Base-by-base conservation (phyloP, 495 filamentous ascomycete species). In the Hyphodiscus hymeniophilus region DNA sequence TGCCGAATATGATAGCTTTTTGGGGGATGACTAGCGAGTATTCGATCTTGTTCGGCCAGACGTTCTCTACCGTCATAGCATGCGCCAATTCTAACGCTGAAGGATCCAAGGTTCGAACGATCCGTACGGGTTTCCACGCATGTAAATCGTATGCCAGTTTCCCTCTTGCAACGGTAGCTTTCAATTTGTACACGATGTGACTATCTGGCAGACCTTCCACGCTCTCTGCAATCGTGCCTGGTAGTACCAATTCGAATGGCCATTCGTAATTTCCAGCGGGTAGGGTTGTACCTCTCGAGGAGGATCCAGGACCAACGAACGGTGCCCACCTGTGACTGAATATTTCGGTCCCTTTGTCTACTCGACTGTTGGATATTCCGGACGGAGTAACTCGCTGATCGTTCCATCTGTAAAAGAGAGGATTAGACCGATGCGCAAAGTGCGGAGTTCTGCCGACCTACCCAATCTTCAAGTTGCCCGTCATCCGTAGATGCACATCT, bases 31-130 rank as follows among this genome's bases (percentile, higher is more conserved):
- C 80, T 48, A 98, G 84, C 6, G 84, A 85, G 62, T 97, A 97
- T 59, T 92, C 81, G 57, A 96, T 77, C 70, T 98, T 98, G 65
- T 90, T 86, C 10, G 85, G 79, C 92, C 92, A 98, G 46, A 92
- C 77, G 58, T 94, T 94, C 63, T 94, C 86, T 43, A 94, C 81
- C n/a, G 83, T 89, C 87, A 90, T 89, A 10, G 85, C 84, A 60
- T 92, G 85, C 15, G 84, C 77, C 50, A 92, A 72, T 60, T 95
- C 91, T 48, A 92, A 72, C 23, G 86, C 82, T 33, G 84, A 81
- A 13, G 85, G 73, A 26, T 87, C 84, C 42, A 95, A 66, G 3
- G 91, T 96, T 42, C 92, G 75, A 38, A 98, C 84, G 49, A 98
- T 81, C 16, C 92, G 79, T 44, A 98, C 66, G 38, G 87, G 87